These are phyloP conservation scores for Neodidymelliopsis sp. DNA, from an alignment of 2,329 filamentous ascomycete genomes.

Conservation along the genomic window DNA sequence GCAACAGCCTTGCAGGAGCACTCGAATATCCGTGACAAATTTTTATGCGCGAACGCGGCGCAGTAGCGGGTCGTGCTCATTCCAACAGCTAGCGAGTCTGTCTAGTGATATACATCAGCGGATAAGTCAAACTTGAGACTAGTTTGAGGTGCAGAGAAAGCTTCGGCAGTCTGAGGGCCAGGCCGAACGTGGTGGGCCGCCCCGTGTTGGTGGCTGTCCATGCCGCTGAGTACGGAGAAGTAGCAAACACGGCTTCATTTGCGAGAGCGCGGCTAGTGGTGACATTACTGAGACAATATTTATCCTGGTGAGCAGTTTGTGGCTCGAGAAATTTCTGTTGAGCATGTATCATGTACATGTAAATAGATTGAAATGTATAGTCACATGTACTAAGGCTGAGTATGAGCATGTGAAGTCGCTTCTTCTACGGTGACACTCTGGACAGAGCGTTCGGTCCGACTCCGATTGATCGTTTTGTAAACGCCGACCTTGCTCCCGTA, in stretches of 20 bases:
- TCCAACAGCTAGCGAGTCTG: conserved; percentile 2
- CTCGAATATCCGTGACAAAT: conserved; percentile 7
- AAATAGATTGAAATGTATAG: conserved; percentile 4
- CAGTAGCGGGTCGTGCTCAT: conserved; percentile 9
- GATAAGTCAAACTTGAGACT: not conserved
- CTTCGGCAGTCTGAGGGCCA: conserved; percentile 15
- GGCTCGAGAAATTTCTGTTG: not conserved
- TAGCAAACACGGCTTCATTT: not conserved
- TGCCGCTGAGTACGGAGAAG: conserved; percentile 4
- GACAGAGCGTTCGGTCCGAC: conserved; percentile 14
- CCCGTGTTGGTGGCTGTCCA: conserved; percentile 11
- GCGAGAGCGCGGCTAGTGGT: not conserved
- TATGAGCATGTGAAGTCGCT: conserved; percentile 18
- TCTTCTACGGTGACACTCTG: conserved; percentile 6
- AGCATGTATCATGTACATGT: conserved; percentile 14
- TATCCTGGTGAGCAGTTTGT: not conserved
- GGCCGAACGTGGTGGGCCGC: conserved; percentile 12
- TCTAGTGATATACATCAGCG: conserved; percentile 11
- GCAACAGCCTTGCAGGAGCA: too few species aligned
- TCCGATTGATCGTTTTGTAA: conserved; percentile 8
- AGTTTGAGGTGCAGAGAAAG: not conserved
- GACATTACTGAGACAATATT: conserved; percentile 4
- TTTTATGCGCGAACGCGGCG: conserved; percentile 10
- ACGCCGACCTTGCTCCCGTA: conserved; percentile 7
- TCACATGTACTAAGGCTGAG: not conserved